These are phyloP conservation scores for Talaromyces sp. DNA, from an alignment of 2,329 filamentous ascomycete genomes.

Conservation along the genomic window DNA sequence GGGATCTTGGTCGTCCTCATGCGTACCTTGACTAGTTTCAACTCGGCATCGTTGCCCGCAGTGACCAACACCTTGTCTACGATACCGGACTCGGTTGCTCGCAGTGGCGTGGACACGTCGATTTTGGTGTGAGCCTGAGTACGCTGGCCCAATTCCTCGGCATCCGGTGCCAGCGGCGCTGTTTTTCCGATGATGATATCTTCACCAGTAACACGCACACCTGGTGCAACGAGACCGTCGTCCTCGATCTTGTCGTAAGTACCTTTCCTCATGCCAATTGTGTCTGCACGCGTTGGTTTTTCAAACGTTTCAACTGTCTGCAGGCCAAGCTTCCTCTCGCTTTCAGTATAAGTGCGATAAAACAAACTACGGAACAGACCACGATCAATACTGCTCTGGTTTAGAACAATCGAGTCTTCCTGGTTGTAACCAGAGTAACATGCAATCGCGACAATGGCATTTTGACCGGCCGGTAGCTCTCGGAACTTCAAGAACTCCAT, in stretches of 20 bases:
- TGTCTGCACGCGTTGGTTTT: constrained; percentile 84
- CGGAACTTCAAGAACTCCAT: constrained; percentile 99
- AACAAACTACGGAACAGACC: constrained; percentile 96
- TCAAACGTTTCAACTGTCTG: constrained; percentile 91
- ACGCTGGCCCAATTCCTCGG: constrained; percentile 87
- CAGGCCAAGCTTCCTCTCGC: constrained; percentile 93
- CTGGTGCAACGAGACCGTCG: constrained; percentile 89
- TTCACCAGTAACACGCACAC: constrained; percentile 90
- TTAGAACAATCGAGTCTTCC: constrained; percentile 99
- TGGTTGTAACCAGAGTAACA: constrained; percentile 99
- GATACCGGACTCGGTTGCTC: constrained; percentile 95
- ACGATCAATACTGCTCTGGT: constrained; percentile 97
- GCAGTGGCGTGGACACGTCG: constrained; percentile 89
- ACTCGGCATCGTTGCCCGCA: constrained; percentile 78
- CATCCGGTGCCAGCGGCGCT: constrained; percentile 85
- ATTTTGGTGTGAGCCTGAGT: constrained; percentile 87
- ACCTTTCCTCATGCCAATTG: constrained; percentile 85
- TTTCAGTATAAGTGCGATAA: constrained; percentile 95
- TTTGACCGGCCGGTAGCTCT: constrained; percentile 93
- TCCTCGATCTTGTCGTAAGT: constrained; percentile 98
- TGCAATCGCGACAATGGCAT: constrained; percentile 95
- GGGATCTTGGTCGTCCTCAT: constrained; percentile 97
- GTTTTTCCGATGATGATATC: constrained; percentile 99
- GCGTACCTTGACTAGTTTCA: constrained; percentile 94
- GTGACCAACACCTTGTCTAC: constrained; percentile 90